Base-by-base conservation (phyloP, 306 rosid species). In the Coriaria nepalensis region DNA sequence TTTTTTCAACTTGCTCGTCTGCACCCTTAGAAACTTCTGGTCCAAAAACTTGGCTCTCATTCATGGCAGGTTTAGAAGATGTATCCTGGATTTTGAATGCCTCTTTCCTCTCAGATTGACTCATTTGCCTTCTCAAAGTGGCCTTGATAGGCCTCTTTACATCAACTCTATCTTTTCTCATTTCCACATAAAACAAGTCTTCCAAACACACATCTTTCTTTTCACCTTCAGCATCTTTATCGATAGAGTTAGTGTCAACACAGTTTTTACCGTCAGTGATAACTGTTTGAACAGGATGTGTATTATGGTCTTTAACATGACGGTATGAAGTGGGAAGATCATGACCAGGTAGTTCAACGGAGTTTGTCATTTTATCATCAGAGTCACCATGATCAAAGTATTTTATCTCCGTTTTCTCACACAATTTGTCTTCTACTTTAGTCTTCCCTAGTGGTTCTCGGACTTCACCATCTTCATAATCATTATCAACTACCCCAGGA, bases 381-480 rank as follows among this genome's bases (percentile, higher is more conserved):
- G 41, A 55, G 56, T 46, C 66, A 61, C 52, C 48, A 35, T 20
- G 46, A 55, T 62, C 71, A 36, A 36, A 55, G 43, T 11, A 55
- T 42, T 77, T 81, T 45, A 65, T 72, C 63, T 71, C 79, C 64
- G 76, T 71, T 74, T 73, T 75, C 71, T 64, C 86, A 51, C 76
- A 59, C 47, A 66, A 51, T 11, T 59, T 33, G 43, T 66, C 81
- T 33, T 69, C 77, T 11, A 42, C 73, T 41, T 63, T 56, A 35
- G 71, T 55, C 33, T 54, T 61, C 58, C 56, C 58, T 47, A 67
- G 52, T 0, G 77, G 72, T 47, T 77, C 97, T 20, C 87, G 70
- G 53, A 90, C 79, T 75, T 90, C 85, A 20, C 93, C 97, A 45
- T 88, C 97, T 71, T 81, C 93, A 60, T 64, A 84, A 61, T 84